Evolutionary conservation across 768 basidiomycete genomes (phyloP).

Genomic region (Pisolithus tinctorius): DNA sequence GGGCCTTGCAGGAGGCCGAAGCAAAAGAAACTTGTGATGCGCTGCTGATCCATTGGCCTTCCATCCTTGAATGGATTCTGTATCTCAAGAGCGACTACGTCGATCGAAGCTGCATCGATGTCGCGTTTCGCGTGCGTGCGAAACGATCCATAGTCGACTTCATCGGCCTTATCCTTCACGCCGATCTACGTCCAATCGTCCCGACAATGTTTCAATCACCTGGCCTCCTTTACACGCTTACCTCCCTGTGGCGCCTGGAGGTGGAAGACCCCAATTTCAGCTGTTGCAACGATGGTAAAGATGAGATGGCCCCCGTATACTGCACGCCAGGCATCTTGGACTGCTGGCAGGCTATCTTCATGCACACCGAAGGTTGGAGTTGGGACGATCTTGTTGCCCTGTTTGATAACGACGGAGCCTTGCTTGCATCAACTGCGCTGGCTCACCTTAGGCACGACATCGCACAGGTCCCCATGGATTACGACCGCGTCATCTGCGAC

Average conservation of each 20-base stretch:
- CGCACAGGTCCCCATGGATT: conserved; percentile 15
- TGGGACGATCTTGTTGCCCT: conserved; percentile 22
- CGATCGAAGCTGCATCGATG: conserved; percentile 12
- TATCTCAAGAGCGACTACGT: conserved; percentile 18
- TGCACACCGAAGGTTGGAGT: conserved; percentile 17
- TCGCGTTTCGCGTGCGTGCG: conserved; percentile 15
- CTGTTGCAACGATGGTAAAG: neutral
- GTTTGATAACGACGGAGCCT: conserved; percentile 12
- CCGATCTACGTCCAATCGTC: conserved; percentile 13
- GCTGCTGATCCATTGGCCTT: conserved; percentile 13
- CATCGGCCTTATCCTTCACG: conserved; percentile 12
- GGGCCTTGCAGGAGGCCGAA: neutral
- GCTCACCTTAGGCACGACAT: conserved; percentile 19
- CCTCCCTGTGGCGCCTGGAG: conserved; percentile 25
- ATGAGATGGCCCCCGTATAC: conserved; percentile 2
- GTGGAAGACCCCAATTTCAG: conserved; percentile 14
- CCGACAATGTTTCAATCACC: conserved; percentile 11
- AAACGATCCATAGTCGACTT: conserved; percentile 16
- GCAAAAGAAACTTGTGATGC: neutral
- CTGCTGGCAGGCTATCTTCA: conserved; percentile 22
- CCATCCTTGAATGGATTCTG: conserved; percentile 19
- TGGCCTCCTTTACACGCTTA: conserved; percentile 13
- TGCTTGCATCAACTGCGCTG: conserved; percentile 18
- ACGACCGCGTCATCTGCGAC: conserved; percentile 24
- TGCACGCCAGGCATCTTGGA: conserved; percentile 15